A percentile compares a stretch with the other conserved stretches of the same genome.
These are phyloP conservation scores for Termitomyces sp. DNA, from an alignment of 768 basidiomycete genomes.

Conservation along the genomic window DNA sequence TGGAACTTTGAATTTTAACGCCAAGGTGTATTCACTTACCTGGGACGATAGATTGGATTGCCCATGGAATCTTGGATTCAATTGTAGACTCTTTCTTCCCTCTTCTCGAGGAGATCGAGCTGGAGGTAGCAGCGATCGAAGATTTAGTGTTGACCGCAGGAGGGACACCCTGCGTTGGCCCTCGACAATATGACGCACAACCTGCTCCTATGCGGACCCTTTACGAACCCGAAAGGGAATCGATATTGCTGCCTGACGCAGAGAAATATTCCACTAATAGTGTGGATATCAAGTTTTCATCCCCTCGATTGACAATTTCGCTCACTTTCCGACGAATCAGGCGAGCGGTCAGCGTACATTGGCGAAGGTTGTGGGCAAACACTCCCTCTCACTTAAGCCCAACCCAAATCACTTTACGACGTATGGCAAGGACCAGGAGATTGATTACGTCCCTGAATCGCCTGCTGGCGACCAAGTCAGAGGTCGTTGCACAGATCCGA, in stretches of 20 bases:
- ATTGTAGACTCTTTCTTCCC: constrained; percentile 94
- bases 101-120: constrained; percentile 73
- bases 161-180: not conserved
- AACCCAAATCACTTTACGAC: constrained; percentile 51
- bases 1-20: constrained; percentile 13
- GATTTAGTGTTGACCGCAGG: constrained; percentile 49
- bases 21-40: not conserved
- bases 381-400: constrained; percentile 23
- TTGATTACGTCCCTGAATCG: constrained; percentile 77
- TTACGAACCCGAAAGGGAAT: not conserved
- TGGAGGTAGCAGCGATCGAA: constrained; percentile 77
- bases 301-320: constrained; percentile 29
- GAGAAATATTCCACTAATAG: constrained; percentile 15
- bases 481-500: constrained; percentile 75
- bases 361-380: constrained; percentile 17
- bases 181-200: not conserved
- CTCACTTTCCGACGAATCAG: constrained; percentile 32
- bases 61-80: constrained; percentile 88
- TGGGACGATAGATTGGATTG: constrained; percentile 77
- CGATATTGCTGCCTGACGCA: not conserved
- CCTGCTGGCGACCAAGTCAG: constrained; percentile 74
- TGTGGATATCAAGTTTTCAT: constrained; percentile 26
- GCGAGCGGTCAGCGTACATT: constrained; percentile 24
- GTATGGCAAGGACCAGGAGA: constrained; percentile 76
- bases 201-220: not conserved